A percentile compares a stretch with the other conserved stretches of the same genome.
These are phyloP conservation scores for Actinidia polygama DNA, from an alignment of 179 eudicot genomes.

Conservation along the genomic window DNA sequence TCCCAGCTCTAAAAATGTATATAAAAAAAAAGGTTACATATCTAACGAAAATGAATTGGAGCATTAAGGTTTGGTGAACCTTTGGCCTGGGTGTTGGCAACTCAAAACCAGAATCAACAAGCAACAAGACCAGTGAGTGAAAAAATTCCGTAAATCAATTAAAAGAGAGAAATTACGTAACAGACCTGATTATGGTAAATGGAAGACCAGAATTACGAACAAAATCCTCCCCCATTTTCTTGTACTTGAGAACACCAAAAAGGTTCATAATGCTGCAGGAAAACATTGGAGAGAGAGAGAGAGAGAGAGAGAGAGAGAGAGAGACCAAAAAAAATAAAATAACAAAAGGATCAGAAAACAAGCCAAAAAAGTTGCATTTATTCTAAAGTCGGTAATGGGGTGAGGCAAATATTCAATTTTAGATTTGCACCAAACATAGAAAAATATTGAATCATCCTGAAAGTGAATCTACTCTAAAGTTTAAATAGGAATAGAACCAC, in stretches of 20 bases:
- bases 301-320: not conserved
- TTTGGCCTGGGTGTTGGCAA: not conserved
- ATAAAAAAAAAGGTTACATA: not conserved
- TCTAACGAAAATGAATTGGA: not conserved
- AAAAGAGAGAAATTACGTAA: conserved; percentile 13
- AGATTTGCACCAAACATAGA: not conserved
- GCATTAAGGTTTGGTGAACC: not conserved
- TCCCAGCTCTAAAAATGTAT: conserved; percentile 60
- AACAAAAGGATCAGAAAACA: not conserved
- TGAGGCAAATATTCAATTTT: not conserved
- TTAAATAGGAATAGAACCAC: not conserved
- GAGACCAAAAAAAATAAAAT: too few species aligned
- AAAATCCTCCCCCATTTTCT: conserved; percentile 97
- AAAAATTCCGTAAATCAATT: not conserved
- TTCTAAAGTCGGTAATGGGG: not conserved
- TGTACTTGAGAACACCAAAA: conserved; percentile 94
- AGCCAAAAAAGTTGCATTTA: not conserved
- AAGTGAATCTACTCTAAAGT: not conserved
- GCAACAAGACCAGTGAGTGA: not conserved
- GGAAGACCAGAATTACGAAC: conserved; percentile 87
- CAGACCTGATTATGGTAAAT: conserved; percentile 86
- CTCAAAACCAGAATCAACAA: not conserved
- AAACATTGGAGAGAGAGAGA: not conserved
- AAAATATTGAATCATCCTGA: not conserved
- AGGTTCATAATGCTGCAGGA: conserved; percentile 86